These are phyloP conservation scores for Lagenidium giganteum DNA, from an alignment of 352 stramenopile species.

Conservation along the genomic window DNA sequence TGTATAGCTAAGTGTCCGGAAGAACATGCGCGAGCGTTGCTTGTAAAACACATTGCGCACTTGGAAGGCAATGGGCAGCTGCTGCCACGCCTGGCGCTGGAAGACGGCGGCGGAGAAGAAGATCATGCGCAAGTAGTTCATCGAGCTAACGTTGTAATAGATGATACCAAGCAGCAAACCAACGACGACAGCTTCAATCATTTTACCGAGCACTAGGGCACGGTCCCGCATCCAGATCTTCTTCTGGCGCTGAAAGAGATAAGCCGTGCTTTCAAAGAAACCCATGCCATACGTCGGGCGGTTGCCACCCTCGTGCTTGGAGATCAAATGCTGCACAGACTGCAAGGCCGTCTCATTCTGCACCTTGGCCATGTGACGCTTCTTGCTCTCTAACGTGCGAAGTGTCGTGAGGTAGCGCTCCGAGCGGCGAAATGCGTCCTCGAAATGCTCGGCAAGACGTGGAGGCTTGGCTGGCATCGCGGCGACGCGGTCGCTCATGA, in stretches of 20 bases:
- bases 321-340: slow-evolving; percentile 13
- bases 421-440: slow-evolving; percentile 17
- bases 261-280: slow-evolving; percentile 21
- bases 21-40: slow-evolving; percentile 80
- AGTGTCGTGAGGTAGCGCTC: slow-evolving; percentile 10
- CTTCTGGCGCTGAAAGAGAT: slow-evolving; percentile 36
- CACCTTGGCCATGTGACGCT: slow-evolving; percentile 5
- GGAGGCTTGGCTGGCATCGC: slow-evolving; percentile 3
- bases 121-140: slow-evolving; percentile 55
- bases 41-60: slow-evolving; percentile 86
- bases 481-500: neutral
- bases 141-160: slow-evolving; percentile 34
- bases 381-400: slow-evolving; percentile 8
- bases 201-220: slow-evolving; percentile 32
- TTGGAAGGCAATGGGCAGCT: slow-evolving; percentile 62
- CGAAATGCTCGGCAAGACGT: slow-evolving; percentile 17
- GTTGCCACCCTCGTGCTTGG: slow-evolving; percentile 7
- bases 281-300: slow-evolving; percentile 9
- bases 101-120: slow-evolving; percentile 41
- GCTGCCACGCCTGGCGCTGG: slow-evolving; percentile 53
- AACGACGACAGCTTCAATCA: slow-evolving; percentile 47
- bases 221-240: slow-evolving; percentile 41
- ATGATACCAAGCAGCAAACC: slow-evolving; percentile 63
- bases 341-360: slow-evolving; percentile 4
- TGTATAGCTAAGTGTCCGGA: slow-evolving; percentile 65